Conservation (phyloP, 208 protist species). For the Naegleria gruberi region DNA sequence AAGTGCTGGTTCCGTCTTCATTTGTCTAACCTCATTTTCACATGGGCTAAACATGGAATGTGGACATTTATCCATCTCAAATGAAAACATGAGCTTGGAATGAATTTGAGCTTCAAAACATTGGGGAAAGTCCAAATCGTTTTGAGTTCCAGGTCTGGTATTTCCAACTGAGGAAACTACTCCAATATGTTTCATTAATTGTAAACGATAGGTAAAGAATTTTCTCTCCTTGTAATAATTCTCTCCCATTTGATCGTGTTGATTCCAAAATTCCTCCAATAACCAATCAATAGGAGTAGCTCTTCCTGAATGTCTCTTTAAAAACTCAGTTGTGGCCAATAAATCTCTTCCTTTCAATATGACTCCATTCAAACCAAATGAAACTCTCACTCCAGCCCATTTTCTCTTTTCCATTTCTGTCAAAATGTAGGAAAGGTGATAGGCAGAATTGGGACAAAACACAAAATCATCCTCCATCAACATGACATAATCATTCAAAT, state of each 20-base stretch:
- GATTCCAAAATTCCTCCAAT: not conserved
- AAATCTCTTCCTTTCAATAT: not conserved
- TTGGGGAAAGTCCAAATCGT: not conserved
- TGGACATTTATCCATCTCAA: not conserved
- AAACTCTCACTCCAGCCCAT: not conserved
- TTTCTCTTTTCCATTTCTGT: not conserved
- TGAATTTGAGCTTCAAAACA: not conserved
- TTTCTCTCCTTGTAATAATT: not conserved
- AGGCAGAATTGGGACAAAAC: not conserved
- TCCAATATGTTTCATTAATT: not conserved
- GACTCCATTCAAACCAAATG: not conserved
- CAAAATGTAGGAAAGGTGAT: not conserved
- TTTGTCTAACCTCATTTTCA: not conserved
- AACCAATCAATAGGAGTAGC: not conserved
- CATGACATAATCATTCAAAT: not conserved
- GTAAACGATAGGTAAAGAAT: not conserved
- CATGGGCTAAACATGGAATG: not conserved
- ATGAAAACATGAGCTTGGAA: not conserved
- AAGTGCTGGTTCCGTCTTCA: too few species aligned
- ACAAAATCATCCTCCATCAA: not conserved
- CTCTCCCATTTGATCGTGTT: too few species aligned
- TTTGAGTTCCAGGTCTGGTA: not conserved
- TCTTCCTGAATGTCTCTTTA: not conserved
- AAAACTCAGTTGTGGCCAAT: not conserved
- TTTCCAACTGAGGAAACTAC: not conserved